These are phyloP conservation scores for Malus hybrid DNA, from an alignment of 331 rosid species.

Conservation along the genomic window DNA sequence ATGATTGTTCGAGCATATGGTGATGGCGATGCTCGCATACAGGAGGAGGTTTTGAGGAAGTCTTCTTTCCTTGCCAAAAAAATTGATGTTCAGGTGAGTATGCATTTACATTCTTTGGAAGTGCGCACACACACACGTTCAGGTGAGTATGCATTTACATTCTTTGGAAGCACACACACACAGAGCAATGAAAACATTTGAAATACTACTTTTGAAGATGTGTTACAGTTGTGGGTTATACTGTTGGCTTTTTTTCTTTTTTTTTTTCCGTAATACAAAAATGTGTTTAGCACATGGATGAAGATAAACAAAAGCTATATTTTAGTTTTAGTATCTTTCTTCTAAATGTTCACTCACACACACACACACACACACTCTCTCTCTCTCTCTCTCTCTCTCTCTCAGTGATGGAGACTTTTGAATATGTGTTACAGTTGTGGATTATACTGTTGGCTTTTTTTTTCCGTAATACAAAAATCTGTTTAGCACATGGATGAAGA, in stretches of 20 bases:
- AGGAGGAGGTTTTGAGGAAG: slow-evolving; percentile 91
- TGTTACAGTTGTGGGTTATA: background rate
- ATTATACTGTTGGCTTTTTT: background rate
- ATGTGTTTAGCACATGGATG: background rate
- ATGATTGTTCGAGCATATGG: slow-evolving; percentile 90
- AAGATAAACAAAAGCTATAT: background rate
- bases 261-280: background rate
- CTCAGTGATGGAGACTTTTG: background rate
- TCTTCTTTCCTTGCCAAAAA: slow-evolving; percentile 69
- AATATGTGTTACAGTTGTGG: background rate
- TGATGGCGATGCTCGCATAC: slow-evolving; percentile 82
- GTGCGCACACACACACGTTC: no score
- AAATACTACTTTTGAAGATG: background rate
- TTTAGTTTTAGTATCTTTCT: background rate
- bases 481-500: background rate
- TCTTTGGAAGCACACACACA: no score
- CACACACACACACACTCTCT: no score
- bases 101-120: slow-evolving; percentile 6
- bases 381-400: no score
- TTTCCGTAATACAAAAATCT: background rate
- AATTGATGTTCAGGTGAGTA: slow-evolving; percentile 75
- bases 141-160: no score
- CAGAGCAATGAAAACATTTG: background rate
- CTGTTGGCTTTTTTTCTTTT: no score
- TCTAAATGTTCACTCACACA: no score